These are phyloP conservation scores for Fusarium mangiferae DNA, from an alignment of 2,329 filamentous ascomycete species.

Conservation along the genomic window DNA sequence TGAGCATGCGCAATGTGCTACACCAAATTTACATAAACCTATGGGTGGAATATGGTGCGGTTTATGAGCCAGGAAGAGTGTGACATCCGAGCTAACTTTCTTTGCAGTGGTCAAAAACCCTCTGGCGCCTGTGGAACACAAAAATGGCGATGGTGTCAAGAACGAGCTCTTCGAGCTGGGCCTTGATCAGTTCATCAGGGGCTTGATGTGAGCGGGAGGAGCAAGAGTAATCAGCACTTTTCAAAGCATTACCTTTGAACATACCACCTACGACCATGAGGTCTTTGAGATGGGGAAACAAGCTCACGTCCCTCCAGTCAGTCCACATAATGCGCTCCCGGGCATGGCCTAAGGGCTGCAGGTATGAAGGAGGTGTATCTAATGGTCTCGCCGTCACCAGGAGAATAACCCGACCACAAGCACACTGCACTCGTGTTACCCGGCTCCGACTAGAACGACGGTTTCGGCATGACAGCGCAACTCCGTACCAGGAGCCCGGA, in stretches of 20 bases:
- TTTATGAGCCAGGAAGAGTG: neutral
- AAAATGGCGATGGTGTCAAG: conserved; percentile 73
- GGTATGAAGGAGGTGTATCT: neutral
- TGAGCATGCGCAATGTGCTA: conserved; percentile 91
- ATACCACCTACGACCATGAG: neutral
- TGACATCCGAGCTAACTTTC: neutral
- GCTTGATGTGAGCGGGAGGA: conserved; percentile 61
- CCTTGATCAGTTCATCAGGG: conserved; percentile 80
- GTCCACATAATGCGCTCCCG: neutral
- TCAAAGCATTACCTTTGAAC: conserved; percentile 8
- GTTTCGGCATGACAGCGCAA: neutral
- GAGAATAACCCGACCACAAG: neutral
- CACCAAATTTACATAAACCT: conserved; percentile 99
- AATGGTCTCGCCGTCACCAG: neutral
- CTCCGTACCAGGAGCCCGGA: neutral
- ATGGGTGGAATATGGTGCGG: conserved; percentile 91
- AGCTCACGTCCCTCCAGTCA: neutral
- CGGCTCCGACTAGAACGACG: neutral
- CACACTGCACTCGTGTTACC: neutral
- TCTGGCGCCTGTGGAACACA: conserved; percentile 74
- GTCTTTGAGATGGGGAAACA: neutral
- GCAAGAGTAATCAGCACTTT: neutral
- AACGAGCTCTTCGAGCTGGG: conserved; percentile 78
- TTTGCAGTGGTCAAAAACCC: conserved; percentile 75
- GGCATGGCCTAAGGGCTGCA: neutral